phyloP scores from a whole-genome alignment of 805 yeast species.

The Schwanniomyces pseudopolymorphus region DNA sequence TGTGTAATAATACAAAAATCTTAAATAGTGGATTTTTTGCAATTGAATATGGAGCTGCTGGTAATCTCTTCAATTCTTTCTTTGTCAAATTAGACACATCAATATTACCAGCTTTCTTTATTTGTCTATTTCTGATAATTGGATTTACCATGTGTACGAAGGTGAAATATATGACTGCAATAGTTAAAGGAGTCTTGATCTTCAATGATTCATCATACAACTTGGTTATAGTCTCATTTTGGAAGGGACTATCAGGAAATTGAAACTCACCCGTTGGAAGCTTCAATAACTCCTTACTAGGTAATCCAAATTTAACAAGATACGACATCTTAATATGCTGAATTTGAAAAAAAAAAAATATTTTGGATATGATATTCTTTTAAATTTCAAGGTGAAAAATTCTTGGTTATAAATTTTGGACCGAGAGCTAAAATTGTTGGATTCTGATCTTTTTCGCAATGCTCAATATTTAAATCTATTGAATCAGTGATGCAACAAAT shows the following conservation, averaged over 20 bases:
- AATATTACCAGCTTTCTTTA: slow-evolving; percentile 24
- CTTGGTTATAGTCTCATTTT: slow-evolving; percentile 23
- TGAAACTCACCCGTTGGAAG: slow-evolving; percentile 30
- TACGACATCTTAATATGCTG: slow-evolving; percentile 5
- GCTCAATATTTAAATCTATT: not conserved
- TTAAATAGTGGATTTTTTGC: slow-evolving; percentile 49
- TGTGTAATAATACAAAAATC: slow-evolving; percentile 58
- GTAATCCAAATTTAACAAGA: slow-evolving; percentile 34
- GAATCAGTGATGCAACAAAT: not conserved
- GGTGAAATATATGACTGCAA: slow-evolving; percentile 58
- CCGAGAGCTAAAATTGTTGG: not conserved
- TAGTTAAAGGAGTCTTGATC: slow-evolving; percentile 52
- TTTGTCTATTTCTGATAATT: slow-evolving; percentile 46
- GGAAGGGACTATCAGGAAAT: slow-evolving; percentile 36
- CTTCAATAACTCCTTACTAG: slow-evolving; percentile 28
- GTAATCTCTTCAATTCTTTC: slow-evolving; percentile 34
- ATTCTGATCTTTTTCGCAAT: not conserved
- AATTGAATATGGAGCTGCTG: slow-evolving; percentile 54
- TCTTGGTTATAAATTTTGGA: not conserved
- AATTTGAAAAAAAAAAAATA: not conserved
- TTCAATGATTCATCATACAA: slow-evolving; percentile 46
- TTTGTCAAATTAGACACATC: slow-evolving; percentile 12
- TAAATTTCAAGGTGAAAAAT: not conserved
- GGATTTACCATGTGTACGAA: slow-evolving; percentile 57
- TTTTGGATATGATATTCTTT: not conserved